These are phyloP conservation scores for Wallacemonas sp. DNA, from an alignment of 208 protist genomes.

Conservation along the genomic window DNA sequence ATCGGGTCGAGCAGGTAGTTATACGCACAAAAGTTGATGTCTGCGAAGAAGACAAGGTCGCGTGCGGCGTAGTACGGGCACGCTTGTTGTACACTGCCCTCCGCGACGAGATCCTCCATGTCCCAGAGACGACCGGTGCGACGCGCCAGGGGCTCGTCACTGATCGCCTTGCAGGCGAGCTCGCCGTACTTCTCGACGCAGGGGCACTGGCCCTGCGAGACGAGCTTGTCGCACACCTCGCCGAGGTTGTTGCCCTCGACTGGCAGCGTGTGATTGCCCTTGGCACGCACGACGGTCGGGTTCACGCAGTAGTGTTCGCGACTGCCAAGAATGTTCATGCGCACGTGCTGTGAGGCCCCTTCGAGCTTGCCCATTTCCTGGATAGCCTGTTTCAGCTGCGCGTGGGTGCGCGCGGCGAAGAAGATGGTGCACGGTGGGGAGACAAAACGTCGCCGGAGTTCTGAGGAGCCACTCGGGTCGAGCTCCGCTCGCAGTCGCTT, in stretches of 20 bases:
- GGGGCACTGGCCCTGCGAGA: slow-evolving; percentile 67
- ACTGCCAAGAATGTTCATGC: slow-evolving; percentile 94
- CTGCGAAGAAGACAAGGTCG: slow-evolving; percentile 76
- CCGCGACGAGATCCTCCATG: slow-evolving; percentile 92
- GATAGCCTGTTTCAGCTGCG: slow-evolving; percentile 95
- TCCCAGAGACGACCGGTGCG: slow-evolving; percentile 62
- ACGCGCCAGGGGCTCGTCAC: slow-evolving; percentile 28
- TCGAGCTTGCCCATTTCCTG: slow-evolving; percentile 89
- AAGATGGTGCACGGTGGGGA: slow-evolving; percentile 86
- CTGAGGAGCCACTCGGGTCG: slow-evolving; percentile 39
- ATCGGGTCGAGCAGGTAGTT: slow-evolving; percentile 96
- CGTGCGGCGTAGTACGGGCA: slow-evolving; percentile 96
- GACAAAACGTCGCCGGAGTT: slow-evolving; percentile 54
- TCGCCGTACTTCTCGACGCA: slow-evolving; percentile 54
- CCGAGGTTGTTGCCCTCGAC: slow-evolving; percentile 82
- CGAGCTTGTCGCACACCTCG: slow-evolving; percentile 82
- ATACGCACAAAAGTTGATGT: slow-evolving; percentile 97
- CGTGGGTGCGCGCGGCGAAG: slow-evolving; percentile 96
- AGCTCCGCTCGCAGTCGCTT: slow-evolving; percentile 58
- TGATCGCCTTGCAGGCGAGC: slow-evolving; percentile 56
- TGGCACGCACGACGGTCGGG: slow-evolving; percentile 43
- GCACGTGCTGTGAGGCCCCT: slow-evolving; percentile 31
- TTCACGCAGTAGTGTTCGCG: slow-evolving; percentile 96
- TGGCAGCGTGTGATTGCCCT: slow-evolving; percentile 49
- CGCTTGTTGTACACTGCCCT: slow-evolving; percentile 50